phyloP scores from a whole-genome alignment of 768 basidiomycete species.

The Suillus tomentosus region DNA sequence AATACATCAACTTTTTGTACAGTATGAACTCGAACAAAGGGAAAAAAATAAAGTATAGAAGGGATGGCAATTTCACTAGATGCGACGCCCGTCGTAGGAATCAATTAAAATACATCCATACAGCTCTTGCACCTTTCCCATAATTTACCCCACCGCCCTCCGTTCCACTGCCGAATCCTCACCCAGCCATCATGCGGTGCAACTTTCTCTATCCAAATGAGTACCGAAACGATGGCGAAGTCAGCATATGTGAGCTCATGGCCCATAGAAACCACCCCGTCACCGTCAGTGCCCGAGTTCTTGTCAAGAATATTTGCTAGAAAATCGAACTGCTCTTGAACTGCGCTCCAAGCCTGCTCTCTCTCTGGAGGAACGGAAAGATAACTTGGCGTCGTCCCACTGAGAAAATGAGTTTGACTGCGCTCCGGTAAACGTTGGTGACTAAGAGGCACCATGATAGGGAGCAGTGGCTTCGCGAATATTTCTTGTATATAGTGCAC shows the following conservation, averaged over 20 bases:
- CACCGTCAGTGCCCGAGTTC: slow-evolving; percentile 58
- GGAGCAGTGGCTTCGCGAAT: slow-evolving; percentile 64
- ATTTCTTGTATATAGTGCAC: slow-evolving; percentile 70
- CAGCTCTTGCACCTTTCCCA: slow-evolving; percentile 62
- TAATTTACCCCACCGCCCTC: slow-evolving; percentile 64
- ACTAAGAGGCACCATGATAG: slow-evolving; percentile 69
- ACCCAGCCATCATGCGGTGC: slow-evolving; percentile 76
- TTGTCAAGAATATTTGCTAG: slow-evolving; percentile 68
- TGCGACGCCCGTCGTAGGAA: background rate
- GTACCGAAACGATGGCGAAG: slow-evolving; percentile 69
- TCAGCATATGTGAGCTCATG: slow-evolving; percentile 70
- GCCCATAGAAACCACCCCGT: slow-evolving; percentile 66
- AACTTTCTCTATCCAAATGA: slow-evolving; percentile 76
- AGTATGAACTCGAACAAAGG: background rate
- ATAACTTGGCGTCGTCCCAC: slow-evolving; percentile 17
- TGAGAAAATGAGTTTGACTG: slow-evolving; percentile 52
- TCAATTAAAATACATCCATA: slow-evolving; percentile 69
- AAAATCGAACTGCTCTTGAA: slow-evolving; percentile 68
- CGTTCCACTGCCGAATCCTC: slow-evolving; percentile 67
- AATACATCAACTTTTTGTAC: background rate
- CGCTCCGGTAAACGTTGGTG: slow-evolving; percentile 61
- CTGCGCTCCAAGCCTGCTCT: slow-evolving; percentile 65
- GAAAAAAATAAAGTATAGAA: background rate
- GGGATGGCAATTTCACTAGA: background rate
- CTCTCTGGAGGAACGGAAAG: slow-evolving; percentile 44